Evolutionary conservation across 768 basidiomycete species (phyloP).

Genomic region (Collybia nuda): DNA sequence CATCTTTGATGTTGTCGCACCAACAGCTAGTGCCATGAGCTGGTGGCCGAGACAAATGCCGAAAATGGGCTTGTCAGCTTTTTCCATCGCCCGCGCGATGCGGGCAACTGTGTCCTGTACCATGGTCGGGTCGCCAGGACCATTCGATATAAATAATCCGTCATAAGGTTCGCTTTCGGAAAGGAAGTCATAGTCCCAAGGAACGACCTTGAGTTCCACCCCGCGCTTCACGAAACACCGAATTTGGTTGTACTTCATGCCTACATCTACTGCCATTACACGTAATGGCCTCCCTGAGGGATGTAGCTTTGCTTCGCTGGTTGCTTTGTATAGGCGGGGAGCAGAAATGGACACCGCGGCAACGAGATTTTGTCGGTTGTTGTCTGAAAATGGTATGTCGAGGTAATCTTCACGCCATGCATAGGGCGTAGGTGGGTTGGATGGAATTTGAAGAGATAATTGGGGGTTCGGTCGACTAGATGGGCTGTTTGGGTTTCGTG

Average conservation of each 20-base stretch:
- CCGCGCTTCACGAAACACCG: slow-evolving; percentile 93
- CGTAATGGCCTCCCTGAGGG: slow-evolving; percentile 81
- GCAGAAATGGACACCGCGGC: slow-evolving; percentile 77
- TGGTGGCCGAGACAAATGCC: slow-evolving; percentile 99
- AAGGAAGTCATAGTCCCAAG: slow-evolving; percentile 94
- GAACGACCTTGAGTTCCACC: slow-evolving; percentile 94
- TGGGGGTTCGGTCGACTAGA: slow-evolving; percentile 33
- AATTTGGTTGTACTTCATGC: slow-evolving; percentile 99
- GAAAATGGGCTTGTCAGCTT: slow-evolving; percentile 85
- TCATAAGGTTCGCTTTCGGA: slow-evolving; percentile 81
- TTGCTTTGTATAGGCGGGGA: slow-evolving; percentile 70
- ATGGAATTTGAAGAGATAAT: slow-evolving; percentile 36
- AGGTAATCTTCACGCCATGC: slow-evolving; percentile 85
- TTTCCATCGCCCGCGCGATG: slow-evolving; percentile 65
- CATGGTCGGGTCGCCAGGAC: slow-evolving; percentile 94
- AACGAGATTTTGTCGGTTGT: slow-evolving; percentile 89
- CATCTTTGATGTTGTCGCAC: slow-evolving; percentile 96
- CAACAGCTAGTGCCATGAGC: slow-evolving; percentile 91
- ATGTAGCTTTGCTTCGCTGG: slow-evolving; percentile 56
- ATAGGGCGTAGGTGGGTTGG: slow-evolving; percentile 51
- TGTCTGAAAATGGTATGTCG: slow-evolving; percentile 82
- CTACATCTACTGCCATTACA: slow-evolving; percentile 91
- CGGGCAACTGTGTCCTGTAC: slow-evolving; percentile 70
- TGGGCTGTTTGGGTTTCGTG: slow-evolving; percentile 51
- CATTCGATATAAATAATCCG: slow-evolving; percentile 96